Evolutionary conservation across 1,284 basidiomycete genomes (phyloP).

Genomic region (Termitomyces sp.): DNA sequence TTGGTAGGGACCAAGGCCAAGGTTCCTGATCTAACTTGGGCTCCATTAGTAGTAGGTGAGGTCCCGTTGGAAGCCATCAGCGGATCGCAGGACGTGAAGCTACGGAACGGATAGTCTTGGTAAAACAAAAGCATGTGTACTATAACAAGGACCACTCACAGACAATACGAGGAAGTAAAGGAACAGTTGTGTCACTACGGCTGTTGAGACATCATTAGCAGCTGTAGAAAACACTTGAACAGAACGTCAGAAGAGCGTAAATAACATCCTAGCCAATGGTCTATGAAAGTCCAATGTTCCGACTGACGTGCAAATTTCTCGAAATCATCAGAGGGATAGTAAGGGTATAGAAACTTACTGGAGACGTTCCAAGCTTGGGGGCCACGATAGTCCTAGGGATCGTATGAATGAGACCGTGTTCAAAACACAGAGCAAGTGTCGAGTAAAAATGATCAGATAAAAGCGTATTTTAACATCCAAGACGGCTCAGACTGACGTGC

Average conservation of each 20-base stretch:
- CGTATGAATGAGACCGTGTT: not conserved
- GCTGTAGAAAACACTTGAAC: not conserved
- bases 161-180: not conserved
- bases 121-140: constrained; percentile 3
- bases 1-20: constrained; percentile 74
- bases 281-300: constrained; percentile 26
- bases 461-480: constrained; percentile 27
- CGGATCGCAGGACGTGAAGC: constrained; percentile 1
- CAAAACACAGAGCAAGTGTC: not conserved
- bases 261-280: constrained; percentile 34
- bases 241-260: constrained; percentile 32
- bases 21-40: constrained; percentile 30
- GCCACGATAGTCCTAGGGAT: not conserved
- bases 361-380: not conserved
- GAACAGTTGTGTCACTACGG: not conserved
- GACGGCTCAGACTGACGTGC: constrained; percentile 49
- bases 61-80: constrained; percentile 30
- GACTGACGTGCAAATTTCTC: constrained; percentile 54
- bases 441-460: constrained; percentile 22
- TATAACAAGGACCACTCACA: not conserved
- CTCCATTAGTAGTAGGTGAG: constrained; percentile 34
- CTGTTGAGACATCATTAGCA: constrained; percentile 5
- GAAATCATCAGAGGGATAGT: constrained; percentile 29
- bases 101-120: not conserved
- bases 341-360: constrained; percentile 1